Evolutionary conservation across 2,329 filamentous ascomycete species (phyloP).

Genomic region (Phialocephala subalpina): DNA sequence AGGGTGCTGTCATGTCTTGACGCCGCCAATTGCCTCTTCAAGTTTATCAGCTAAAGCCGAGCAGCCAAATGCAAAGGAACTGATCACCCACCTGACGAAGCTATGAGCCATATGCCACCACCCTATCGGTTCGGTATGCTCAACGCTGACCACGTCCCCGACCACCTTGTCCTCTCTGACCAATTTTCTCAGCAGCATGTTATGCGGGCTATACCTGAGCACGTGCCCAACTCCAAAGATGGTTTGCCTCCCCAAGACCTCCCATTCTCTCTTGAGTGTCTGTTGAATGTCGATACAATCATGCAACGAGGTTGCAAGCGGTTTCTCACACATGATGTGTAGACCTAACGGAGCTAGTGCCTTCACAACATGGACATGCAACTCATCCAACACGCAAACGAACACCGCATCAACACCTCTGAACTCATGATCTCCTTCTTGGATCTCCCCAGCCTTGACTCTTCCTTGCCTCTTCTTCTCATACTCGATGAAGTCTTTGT

Average conservation of each 20-base stretch:
- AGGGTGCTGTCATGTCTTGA: conserved; percentile 75
- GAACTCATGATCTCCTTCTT: not conserved
- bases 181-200: conserved; percentile 81
- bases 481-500: not conserved
- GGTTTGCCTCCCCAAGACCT: not conserved
- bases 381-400: not conserved
- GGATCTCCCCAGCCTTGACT: not conserved
- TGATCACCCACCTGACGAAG: conserved; percentile 69
- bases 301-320: conserved; percentile 77
- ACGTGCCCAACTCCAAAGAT: conserved; percentile 94
- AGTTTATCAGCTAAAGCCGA: not conserved
- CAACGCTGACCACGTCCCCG: conserved; percentile 83
- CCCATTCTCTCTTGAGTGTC: conserved; percentile 43
- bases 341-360: not conserved
- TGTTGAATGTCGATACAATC: conserved; percentile 79
- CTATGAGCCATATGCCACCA: conserved; percentile 95
- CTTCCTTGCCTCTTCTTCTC: not conserved
- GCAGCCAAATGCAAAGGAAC: not conserved
- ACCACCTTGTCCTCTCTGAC: conserved; percentile 78
- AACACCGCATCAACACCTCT: not conserved
- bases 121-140: conserved; percentile 92
- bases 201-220: conserved; percentile 90
- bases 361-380: conserved; percentile 1
- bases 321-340: conserved; percentile 61
- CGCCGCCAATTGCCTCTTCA: conserved; percentile 87